phyloP scores from a whole-genome alignment of 768 basidiomycete species.

The Panaeolus papilionaceus region DNA sequence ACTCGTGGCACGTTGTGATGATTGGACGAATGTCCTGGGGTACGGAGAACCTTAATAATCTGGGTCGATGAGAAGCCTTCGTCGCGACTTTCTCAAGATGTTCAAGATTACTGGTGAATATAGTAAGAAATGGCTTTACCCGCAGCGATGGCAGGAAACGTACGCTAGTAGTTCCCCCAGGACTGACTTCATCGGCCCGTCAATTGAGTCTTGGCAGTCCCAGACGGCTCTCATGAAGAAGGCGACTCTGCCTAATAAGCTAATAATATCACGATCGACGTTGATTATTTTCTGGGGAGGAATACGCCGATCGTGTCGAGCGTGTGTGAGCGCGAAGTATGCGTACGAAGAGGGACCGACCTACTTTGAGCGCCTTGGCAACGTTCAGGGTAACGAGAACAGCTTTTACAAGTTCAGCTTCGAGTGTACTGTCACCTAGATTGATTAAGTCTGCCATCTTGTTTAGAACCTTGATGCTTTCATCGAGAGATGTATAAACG shows the following conservation, averaged over 20 bases:
- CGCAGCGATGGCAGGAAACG: neutral
- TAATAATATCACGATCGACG: neutral
- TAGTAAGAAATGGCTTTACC: neutral
- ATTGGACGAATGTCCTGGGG: neutral
- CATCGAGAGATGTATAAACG: slow-evolving; percentile 2
- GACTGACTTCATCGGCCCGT: neutral
- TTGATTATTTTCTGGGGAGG: neutral
- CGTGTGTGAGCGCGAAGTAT: neutral
- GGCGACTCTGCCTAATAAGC: neutral
- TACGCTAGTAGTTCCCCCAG: neutral
- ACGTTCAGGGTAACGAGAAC: neutral
- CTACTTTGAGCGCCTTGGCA: neutral
- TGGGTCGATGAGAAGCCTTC: neutral
- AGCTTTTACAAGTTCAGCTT: neutral
- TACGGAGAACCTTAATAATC: neutral
- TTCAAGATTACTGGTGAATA: neutral
- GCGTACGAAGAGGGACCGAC: neutral
- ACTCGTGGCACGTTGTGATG: neutral
- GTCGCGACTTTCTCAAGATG: neutral
- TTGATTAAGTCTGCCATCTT: neutral
- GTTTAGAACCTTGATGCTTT: neutral
- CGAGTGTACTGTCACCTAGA: neutral
- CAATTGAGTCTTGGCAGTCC: neutral
- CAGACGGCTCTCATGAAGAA: slow-evolving; percentile 10
- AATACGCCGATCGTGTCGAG: neutral